Base-by-base conservation (phyloP, 805 yeast species). In the Saccharomycopsis synnaedendra region DNA sequence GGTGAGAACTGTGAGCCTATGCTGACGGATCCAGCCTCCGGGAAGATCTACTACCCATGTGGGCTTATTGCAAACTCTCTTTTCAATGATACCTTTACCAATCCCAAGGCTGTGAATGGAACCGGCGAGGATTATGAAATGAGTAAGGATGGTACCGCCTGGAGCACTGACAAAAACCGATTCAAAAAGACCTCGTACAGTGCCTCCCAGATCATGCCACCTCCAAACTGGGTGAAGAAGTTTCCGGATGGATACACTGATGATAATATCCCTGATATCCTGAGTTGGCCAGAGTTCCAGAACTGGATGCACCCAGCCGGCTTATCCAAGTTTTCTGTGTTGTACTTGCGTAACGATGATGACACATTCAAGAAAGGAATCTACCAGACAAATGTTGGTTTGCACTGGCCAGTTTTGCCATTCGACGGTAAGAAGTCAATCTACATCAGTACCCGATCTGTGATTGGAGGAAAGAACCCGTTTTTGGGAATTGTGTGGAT, bases 271-370 rank as follows among this genome's bases (percentile, higher is more conserved):
- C 95, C 95, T 3, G 82, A 85, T 59, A 61, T 90, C 43, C 72
- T 85, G 2, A 60, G 66, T 36, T 80, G 93, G 87, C 90, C 86
- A 60, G 80, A 80, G 55, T 75, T 90, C 57, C 96, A 88, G 68
- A 90, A 88, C 63, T 90, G 98, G 98, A 90, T 90, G 97, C 78
- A 95, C 58, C 88, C 97, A 1, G 96, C 97, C 0, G 96, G 95
- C 0, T 69, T 90, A 53, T 95, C 97, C 31, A 77, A 82, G 8
- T 90, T 93, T 60, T 79, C 83, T 70, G 90, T 93, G 61, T 65
- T 88, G 36, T 89, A 88, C 39, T 73, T 82, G 42, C 78, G 83
- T 56, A 89, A 86, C 64, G 82, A 78, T 50, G 68, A 76, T 2
- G 67, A 67, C 1, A 58, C 74, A 1, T 63, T 90, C 51, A 53